phyloP scores from a whole-genome alignment of 208 protist species.

The Trypanosoma scelopori region DNA sequence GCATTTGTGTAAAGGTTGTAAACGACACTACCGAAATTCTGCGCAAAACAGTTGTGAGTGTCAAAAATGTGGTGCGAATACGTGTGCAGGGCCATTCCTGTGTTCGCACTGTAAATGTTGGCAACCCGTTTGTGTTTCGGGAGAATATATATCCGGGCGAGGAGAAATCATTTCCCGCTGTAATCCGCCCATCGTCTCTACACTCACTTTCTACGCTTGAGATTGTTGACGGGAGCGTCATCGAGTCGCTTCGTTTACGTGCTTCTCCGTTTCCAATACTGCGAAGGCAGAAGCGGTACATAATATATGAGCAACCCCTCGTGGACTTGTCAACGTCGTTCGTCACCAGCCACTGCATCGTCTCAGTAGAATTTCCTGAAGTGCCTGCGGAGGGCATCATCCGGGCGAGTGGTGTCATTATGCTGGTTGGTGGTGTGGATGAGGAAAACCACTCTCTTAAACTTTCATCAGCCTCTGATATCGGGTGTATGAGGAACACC shows the following conservation, averaged over 20 bases:
- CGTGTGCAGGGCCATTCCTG: background rate
- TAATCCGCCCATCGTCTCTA: background rate
- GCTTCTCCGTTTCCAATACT: background rate
- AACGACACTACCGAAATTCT: constrained; percentile 1
- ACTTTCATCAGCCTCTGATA: constrained; percentile 6
- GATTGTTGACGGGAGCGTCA: background rate
- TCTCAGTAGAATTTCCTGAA: constrained; percentile 17
- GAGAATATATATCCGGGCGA: constrained; percentile 12
- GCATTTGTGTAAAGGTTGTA: constrained; percentile 1
- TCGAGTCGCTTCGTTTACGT: background rate
- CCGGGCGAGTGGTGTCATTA: constrained; percentile 5
- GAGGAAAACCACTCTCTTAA: background rate
- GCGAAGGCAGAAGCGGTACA: constrained; percentile 6
- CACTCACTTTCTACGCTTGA: constrained; percentile 2
- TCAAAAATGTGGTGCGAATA: constrained; percentile 13
- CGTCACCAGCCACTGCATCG: constrained; percentile 9
- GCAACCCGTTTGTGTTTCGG: constrained; percentile 11
- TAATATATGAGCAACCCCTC: constrained; percentile 17
- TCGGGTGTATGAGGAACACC: background rate
- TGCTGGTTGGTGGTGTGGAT: constrained; percentile 7
- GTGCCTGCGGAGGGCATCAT: constrained; percentile 1
- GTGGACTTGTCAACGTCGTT: constrained; percentile 4
- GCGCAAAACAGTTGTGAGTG: background rate
- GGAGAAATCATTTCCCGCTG: constrained; percentile 11
- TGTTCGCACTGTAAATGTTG: constrained; percentile 7